Conservation (phyloP, 805 yeast species). For the Candida sithepensis region DNA sequence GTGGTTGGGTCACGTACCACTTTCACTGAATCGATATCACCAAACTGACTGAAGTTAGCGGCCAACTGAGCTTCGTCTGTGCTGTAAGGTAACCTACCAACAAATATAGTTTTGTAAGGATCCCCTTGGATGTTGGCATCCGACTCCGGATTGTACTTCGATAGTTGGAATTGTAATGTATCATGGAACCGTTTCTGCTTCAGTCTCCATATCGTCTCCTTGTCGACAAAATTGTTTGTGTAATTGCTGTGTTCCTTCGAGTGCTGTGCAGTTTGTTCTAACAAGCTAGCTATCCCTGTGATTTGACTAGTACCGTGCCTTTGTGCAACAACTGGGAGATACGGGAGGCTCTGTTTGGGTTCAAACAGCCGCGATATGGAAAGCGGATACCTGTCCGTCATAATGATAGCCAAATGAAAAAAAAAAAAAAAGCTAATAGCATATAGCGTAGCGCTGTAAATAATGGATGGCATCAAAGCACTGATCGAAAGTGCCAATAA, state of each 20-base stretch:
- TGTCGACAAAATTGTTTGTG: conserved; percentile 16
- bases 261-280: conserved; percentile 27
- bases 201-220: conserved; percentile 24
- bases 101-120: conserved; percentile 75
- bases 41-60: conserved; percentile 58
- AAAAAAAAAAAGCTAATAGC: no score
- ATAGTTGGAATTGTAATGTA: conserved; percentile 33
- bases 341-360: not conserved
- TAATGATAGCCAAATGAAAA: not conserved
- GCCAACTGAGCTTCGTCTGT: conserved; percentile 67
- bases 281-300: conserved; percentile 40
- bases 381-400: not conserved
- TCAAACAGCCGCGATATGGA: not conserved
- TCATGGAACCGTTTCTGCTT: conserved; percentile 20
- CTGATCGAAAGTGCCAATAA: no score
- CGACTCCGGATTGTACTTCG: conserved; percentile 49
- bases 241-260: conserved; percentile 23
- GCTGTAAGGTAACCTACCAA: conserved; percentile 65
- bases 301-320: conserved; percentile 38
- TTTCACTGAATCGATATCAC: conserved; percentile 61
- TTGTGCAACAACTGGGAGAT: not conserved
- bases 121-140: conserved; percentile 64
- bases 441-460: not conserved
- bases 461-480: not conserved
- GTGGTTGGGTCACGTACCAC: conserved; percentile 51